Base-by-base conservation (phyloP, 2,329 filamentous ascomycete species). In the Phialemonium atrogriseum region DNA sequence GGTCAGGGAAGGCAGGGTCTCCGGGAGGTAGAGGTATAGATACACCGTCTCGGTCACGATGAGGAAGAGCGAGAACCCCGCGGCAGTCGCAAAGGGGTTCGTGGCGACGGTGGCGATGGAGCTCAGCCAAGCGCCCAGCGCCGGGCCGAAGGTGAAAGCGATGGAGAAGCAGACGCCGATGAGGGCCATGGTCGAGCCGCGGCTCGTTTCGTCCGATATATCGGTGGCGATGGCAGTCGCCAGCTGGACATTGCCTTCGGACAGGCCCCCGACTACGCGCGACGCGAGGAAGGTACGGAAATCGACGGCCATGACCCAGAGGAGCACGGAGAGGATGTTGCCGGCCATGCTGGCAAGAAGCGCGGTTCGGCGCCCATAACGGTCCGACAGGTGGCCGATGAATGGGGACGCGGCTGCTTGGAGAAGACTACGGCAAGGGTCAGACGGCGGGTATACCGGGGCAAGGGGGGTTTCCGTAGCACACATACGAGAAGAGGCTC, bases 281-380 rank as follows among this genome's bases (percentile, higher is more conserved):
- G 86, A 94, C n/a, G 87, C 84, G 18, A 98, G 70, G 52, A 98
- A 98, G 2, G 89, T 96, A 24, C 88, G 77, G 62, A 98, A 98
- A 60, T 96, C 89, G 33, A 84, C 82, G 1, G 91, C 91, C 26
- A 80, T 74, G 7, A 95, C 86, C 91, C 91, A 98, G 10, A 98
- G 75, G 17, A 93, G 77, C 7, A 98, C 91, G 14, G 85, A 94
- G 32, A 93, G 61, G 32, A 95, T 87, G 55, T 98, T 98, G 24
- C 91, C 91, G 5, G 68, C 62, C 91, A 98, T 96, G 46, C 84
- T 89, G 60, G 80, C 84, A 14, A 98, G 73, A 30, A 98, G 72
- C 12, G 91, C 89, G 2, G 77, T 86, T 31, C 89, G 74, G 26
- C 89, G 80, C 48, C 91, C 91, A 68, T 94, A 79, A 39, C 73